Evolutionary conservation across 1,139 yeast species (phyloP).

Genomic region (Groenewaldozyma sp.): DNA sequence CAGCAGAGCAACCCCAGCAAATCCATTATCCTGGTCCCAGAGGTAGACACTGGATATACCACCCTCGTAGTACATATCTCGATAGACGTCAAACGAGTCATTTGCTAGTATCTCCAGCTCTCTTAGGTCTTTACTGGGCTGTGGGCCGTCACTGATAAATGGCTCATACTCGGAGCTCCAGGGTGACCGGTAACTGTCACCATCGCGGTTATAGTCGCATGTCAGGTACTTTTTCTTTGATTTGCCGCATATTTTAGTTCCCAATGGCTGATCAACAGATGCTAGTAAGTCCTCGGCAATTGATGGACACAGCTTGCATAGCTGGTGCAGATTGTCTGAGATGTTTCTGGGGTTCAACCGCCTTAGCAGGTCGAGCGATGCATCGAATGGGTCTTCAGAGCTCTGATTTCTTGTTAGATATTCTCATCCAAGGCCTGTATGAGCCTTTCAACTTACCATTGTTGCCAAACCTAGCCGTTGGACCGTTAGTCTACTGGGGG

Average conservation of each 20-base stretch:
- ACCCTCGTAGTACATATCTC: slow-evolving; percentile 93
- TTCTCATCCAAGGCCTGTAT: too few species aligned
- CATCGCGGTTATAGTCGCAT: slow-evolving; percentile 93
- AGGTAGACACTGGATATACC: slow-evolving; percentile 84
- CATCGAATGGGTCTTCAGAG: slow-evolving; percentile 54
- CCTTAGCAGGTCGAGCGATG: slow-evolving; percentile 78
- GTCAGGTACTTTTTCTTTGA: slow-evolving; percentile 64
- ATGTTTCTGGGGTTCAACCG: slow-evolving; percentile 75
- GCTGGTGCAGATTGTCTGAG: slow-evolving; percentile 48
- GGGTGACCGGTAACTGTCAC: slow-evolving; percentile 87
- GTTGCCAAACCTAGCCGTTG: too few species aligned
- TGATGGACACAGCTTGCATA: slow-evolving; percentile 72
- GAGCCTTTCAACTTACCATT: too few species aligned
- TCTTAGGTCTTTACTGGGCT: slow-evolving; percentile 60
- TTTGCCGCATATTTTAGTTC: slow-evolving; percentile 45
- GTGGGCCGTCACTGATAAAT: slow-evolving; percentile 52
- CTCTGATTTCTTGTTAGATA: background rate
- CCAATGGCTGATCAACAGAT: slow-evolving; percentile 80
- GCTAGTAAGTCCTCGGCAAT: slow-evolving; percentile 81
- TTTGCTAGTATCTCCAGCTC: slow-evolving; percentile 74
- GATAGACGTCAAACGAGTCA: slow-evolving; percentile 84
- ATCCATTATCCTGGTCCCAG: slow-evolving; percentile 66
- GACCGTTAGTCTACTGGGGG: too few species aligned
- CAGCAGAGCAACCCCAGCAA: slow-evolving; percentile 87
- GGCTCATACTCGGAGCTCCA: slow-evolving; percentile 83